Evolutionary conservation across 768 basidiomycete species (phyloP).

Genomic region (Rhizopogon vulgaris): DNA sequence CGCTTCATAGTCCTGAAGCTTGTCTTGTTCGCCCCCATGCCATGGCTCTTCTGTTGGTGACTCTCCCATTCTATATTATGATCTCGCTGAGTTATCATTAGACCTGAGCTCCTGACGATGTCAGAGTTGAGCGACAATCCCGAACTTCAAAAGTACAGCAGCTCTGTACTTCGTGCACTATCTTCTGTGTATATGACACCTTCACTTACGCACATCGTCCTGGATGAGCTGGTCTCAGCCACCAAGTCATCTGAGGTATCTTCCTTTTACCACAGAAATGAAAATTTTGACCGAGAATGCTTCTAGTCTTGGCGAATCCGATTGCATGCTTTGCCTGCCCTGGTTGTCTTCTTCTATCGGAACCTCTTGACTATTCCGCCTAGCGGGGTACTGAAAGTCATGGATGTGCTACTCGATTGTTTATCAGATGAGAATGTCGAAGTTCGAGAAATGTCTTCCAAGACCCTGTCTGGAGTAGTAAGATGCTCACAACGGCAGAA

Average conservation of each 20-base stretch:
- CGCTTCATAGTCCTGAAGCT: slow-evolving; percentile 70
- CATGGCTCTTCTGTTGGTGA: slow-evolving; percentile 66
- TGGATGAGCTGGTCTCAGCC: slow-evolving; percentile 57
- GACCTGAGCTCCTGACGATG: slow-evolving; percentile 86
- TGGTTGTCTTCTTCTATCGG: slow-evolving; percentile 88
- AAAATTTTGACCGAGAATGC: slow-evolving; percentile 7
- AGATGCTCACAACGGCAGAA: slow-evolving; percentile 87
- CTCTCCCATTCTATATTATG: background rate
- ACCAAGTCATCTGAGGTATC: slow-evolving; percentile 75
- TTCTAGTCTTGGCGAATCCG: slow-evolving; percentile 86
- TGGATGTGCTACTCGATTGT: slow-evolving; percentile 82
- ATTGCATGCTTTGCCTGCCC: slow-evolving; percentile 77
- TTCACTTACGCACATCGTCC: slow-evolving; percentile 55
- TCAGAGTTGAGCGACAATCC: slow-evolving; percentile 83
- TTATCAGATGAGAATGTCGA: slow-evolving; percentile 88
- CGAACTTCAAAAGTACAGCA: slow-evolving; percentile 77
- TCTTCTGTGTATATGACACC: slow-evolving; percentile 74
- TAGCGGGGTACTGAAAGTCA: slow-evolving; percentile 58
- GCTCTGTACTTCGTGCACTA: slow-evolving; percentile 74
- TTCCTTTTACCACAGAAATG: slow-evolving; percentile 1
- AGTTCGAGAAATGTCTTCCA: slow-evolving; percentile 87
- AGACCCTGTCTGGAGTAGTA: slow-evolving; percentile 79
- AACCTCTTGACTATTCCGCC: slow-evolving; percentile 76
- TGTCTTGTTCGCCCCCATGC: slow-evolving; percentile 73
- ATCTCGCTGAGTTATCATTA: slow-evolving; percentile 22